phyloP scores from a whole-genome alignment of 176 grass and related monocot species.

The Carex littledalei region DNA sequence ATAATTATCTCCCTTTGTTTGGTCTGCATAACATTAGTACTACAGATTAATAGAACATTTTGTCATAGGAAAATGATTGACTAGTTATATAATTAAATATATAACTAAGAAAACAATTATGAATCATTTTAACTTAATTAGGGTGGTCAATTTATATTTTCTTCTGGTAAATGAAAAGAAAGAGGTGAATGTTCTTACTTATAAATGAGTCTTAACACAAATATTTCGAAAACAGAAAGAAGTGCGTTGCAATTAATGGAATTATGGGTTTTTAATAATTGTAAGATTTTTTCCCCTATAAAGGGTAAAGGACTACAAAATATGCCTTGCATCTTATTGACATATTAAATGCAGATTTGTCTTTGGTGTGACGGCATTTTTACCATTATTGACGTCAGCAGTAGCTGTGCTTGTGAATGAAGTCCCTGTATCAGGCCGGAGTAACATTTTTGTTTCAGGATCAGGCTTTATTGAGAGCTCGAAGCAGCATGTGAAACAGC shows the following conservation, averaged over 20 bases:
- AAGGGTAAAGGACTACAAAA: slow-evolving; percentile 10
- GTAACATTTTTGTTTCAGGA: slow-evolving; percentile 34
- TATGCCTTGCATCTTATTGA: slow-evolving; percentile 23
- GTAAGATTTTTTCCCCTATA: not conserved
- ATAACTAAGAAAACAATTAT: not conserved
- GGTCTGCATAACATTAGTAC: not conserved
- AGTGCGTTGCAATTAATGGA: not conserved
- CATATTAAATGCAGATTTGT: slow-evolving; percentile 61
- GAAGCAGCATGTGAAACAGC: slow-evolving; percentile 53
- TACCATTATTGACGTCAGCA: slow-evolving; percentile 80
- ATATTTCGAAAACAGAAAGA: not conserved
- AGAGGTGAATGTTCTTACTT: not conserved
- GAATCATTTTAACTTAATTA: not conserved
- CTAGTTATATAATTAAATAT: not conserved
- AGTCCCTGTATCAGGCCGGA: slow-evolving; percentile 22
- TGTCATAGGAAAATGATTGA: not conserved
- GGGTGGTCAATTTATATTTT: not conserved
- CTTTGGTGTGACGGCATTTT: slow-evolving; percentile 84
- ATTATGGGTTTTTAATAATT: not conserved
- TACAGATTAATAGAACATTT: not conserved
- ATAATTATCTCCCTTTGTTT: not conserved
- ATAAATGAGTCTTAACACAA: not conserved
- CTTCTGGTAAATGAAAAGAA: not conserved
- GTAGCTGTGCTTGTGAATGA: slow-evolving; percentile 96
- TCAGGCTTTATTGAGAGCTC: slow-evolving; percentile 62